Evolutionary conservation across 2,329 filamentous ascomycete genomes (phyloP).

Genomic region (Peltaster fructicola): DNA sequence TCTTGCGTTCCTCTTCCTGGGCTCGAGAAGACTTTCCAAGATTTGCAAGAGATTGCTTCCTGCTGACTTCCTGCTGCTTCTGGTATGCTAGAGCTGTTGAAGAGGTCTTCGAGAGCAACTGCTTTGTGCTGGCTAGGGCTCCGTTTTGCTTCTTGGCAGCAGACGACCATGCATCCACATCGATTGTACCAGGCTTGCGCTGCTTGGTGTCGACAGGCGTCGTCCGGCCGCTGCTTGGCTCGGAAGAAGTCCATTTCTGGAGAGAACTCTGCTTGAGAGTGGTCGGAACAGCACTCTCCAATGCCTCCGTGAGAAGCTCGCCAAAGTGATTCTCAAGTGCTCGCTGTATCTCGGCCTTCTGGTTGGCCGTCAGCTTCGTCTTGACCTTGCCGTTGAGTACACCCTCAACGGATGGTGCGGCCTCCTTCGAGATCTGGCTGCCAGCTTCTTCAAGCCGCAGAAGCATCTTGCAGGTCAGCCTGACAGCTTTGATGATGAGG

Average conservation of each 20-base stretch:
- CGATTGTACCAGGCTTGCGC: conserved; percentile 15
- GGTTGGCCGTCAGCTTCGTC: conserved; percentile 64
- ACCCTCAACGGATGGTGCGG: conserved; percentile 45
- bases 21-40: no score
- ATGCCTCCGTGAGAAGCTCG: conserved; percentile 5
- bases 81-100: conserved; percentile 4
- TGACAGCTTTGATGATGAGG: conserved; percentile 65
- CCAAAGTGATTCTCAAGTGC: conserved; percentile 39
- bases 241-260: conserved; percentile 21
- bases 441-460: conserved; percentile 60
- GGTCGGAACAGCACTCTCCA: conserved; percentile 10
- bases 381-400: conserved; percentile 43
- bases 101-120: conserved; percentile 1
- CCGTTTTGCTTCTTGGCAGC: conserved; percentile 26
- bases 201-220: conserved; percentile 9
- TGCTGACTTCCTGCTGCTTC: conserved; percentile 7
- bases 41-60: conserved; percentile 5
- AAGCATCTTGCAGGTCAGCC: conserved; percentile 69
- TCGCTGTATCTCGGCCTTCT: conserved; percentile 63
- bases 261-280: conserved; percentile 25
- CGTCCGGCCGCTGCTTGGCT: conserved; percentile 6
- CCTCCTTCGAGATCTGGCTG: conserved; percentile 47
- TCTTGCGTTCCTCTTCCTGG: no score
- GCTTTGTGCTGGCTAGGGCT: background rate
- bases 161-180: conserved; percentile 17